Evolutionary conservation across 805 yeast species (phyloP), one percentile per base, ranked within the genome.

Genomic region (Candida fluviatilis): DNA sequence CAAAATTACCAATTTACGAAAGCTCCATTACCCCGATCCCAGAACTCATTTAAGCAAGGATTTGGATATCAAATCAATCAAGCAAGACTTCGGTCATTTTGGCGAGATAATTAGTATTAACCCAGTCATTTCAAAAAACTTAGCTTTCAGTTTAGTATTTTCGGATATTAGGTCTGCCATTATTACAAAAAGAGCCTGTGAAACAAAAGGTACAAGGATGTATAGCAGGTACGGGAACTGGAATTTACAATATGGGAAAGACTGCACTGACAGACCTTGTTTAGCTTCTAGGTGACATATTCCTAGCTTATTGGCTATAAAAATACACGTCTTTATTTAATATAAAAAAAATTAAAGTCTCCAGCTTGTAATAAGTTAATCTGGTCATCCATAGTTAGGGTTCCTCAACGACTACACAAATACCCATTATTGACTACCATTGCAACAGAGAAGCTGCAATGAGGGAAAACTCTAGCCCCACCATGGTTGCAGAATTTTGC

Each of bases 171-270:
- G 71, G 25, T 64, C 79, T 12, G 85, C 93, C 0, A 73, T 84
- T 17, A 51, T 55, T 5, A 87, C 83, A 2, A 81, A 79, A 55
- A 58, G 59, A 23, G 69, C 64, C 26, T 69, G 72, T 42, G 61
- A 54, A 30, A 41, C 49, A 2, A 40, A 34, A 12, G 63, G 58
- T 2, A 57, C 75, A 1, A 38, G 29, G 2, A 48, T 81, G 47
- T 51, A 63, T 37, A 47, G 46, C 4, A 77, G 71, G 47, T 84
- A 80, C 49, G 55, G 54, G 8, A 74, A 65, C 4, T 85, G 93
- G 93, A 58, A 67, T 5, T 58, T 81, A 1, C 73, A 80, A 78
- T 85, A 76, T 47, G 85, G 83, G 0, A 72, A 70, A 31, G 95
- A 85, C 55, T 74, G 76, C 1, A 69, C 85, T 5, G 89, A 83